These are phyloP conservation scores for Teratosphaeria pseudoeucalypti DNA, from an alignment of 2,329 filamentous ascomycete genomes.

Conservation along the genomic window DNA sequence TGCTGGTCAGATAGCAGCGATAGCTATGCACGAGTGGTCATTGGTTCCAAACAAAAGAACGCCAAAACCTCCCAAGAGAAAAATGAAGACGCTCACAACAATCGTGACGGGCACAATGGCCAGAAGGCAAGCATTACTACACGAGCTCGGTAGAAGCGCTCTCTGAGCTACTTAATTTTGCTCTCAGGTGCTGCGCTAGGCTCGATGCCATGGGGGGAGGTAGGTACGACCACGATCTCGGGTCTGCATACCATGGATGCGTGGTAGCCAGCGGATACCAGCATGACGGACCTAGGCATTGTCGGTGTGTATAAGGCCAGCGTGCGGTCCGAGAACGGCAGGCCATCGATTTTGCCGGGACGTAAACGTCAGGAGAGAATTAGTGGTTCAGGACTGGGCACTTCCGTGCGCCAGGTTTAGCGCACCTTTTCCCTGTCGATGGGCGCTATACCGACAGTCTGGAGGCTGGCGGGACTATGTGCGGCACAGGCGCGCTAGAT, in stretches of 20 bases:
- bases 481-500: background rate
- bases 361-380: background rate
- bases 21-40: background rate
- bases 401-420: background rate
- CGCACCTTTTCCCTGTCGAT: background rate
- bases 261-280: background rate
- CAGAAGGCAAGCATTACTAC: background rate
- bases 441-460: background rate
- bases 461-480: background rate
- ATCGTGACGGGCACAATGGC: background rate
- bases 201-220: background rate
- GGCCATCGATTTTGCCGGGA: background rate
- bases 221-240: background rate
- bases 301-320: background rate
- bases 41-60: background rate
- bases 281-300: background rate
- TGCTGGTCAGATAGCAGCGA: background rate
- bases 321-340: background rate
- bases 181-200: background rate
- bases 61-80: background rate
- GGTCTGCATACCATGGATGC: background rate
- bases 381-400: background rate
- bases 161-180: background rate
- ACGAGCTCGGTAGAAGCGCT: background rate
- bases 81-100: background rate